Conservation (phyloP, 441 rosid species). For the Melastoma candidum region DNA sequence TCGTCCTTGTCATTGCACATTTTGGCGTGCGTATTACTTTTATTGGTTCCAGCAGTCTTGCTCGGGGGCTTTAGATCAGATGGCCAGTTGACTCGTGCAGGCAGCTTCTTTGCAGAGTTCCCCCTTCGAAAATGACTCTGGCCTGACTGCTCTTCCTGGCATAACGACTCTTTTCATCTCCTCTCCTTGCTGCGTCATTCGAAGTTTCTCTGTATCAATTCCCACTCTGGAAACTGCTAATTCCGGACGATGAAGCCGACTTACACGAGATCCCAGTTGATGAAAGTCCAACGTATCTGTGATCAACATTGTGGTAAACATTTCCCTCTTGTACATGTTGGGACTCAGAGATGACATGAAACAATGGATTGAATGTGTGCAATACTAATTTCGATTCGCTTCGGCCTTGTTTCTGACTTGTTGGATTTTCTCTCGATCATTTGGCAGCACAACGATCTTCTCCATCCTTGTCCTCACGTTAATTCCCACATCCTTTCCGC, state of each 20-base stretch:
- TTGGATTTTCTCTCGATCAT: conserved; percentile 77
- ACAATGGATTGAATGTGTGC: too few species aligned
- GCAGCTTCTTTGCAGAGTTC: conserved; percentile 30
- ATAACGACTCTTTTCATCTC: conserved; percentile 33
- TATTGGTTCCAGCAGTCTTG: conserved; percentile 29
- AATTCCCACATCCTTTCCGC: conserved; percentile 85
- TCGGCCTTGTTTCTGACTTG: conserved; percentile 84
- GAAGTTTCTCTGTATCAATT: conserved; percentile 46
- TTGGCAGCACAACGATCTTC: conserved; percentile 57
- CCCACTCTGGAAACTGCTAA: conserved; percentile 37
- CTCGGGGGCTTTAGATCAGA: conserved; percentile 33
- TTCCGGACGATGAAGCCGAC: conserved; percentile 56
- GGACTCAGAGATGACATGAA: conserved; percentile 2
- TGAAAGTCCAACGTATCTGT: conserved; percentile 87
- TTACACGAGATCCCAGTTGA: conserved; percentile 68
- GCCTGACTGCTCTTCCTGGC: conserved; percentile 36
- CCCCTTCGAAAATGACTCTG: conserved; percentile 23
- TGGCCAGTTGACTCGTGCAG: conserved; percentile 30
- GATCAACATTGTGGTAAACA: conserved; percentile 6
- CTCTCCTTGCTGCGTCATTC: conserved; percentile 23
- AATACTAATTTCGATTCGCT: conserved; percentile 81
- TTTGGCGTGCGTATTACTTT: conserved; percentile 27
- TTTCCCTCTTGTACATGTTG: not conserved
- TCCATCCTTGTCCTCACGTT: conserved; percentile 96
- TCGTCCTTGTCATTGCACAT: conserved; percentile 42